Evolutionary conservation across 192 early-diverging fungal species (phyloP), one percentile per base, ranked within the genome.

Genomic region (Mortierella hygrophila): DNA sequence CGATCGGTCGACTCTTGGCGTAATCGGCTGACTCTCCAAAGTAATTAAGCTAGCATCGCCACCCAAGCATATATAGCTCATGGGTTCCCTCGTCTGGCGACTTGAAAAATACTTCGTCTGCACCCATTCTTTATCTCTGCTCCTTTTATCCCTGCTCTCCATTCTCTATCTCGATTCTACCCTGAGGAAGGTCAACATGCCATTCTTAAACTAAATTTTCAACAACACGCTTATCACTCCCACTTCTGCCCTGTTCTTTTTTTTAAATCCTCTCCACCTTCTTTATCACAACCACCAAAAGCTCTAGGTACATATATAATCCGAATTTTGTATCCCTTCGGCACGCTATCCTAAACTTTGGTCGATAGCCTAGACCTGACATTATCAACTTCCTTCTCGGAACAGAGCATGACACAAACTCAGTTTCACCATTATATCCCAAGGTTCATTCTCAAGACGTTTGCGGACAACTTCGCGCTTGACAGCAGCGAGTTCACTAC

Each of bases 391-490:
- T 6, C 21, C 29, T 49, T 7, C 26, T 44, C 23, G 5, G 8
- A n/a, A 37, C 55, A 75, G 18, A 75, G 18, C 73, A 77, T 40
- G 44, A 55, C 77, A 47, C 63, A 3, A 74, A 68, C 75, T 57
- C 79, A 87, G 46, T 87, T 78, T 47, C 84, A 87, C 63, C 84
- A 87, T 60, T 87, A 87, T 63, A 87, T 87, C 54, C 84, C 79
- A 57, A 42, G 76, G 15, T 87, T 87, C 72, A 76, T 87, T 78
- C 72, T 87, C 15, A 78, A 72, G 72, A 81, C 75, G 63, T 87
- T 87, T 54, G 63, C 85, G 29, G 80, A 81, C 68, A 77, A 80
- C 57, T 73, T 73, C 55, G 37, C 40, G 5, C 55, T 46, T 26
- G 46, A 29, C 55, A 60, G 38, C 16, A 71, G 0, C 68, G 55